Conservation (phyloP, 2,329 filamentous ascomycete species). For the Talaromyces albobiverticillius region DNA sequence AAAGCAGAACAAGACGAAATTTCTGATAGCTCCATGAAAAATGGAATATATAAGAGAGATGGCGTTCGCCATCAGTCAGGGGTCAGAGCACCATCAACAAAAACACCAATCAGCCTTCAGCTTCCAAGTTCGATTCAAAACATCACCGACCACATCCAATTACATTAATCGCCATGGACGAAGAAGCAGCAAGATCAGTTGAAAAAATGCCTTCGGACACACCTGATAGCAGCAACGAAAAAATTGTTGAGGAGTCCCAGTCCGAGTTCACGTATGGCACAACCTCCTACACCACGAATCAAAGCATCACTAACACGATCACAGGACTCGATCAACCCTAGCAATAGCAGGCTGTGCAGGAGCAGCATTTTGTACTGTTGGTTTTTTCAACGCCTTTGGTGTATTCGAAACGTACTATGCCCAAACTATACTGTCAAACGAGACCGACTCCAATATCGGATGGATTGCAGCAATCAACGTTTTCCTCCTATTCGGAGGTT, state of each 20-base stretch:
- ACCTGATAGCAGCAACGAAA: background rate
- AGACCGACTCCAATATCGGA: conserved; percentile 29
- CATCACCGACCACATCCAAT: too few relatives aligned
- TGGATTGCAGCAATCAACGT: conserved; percentile 33
- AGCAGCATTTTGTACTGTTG: conserved; percentile 35
- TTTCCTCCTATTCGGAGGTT: conserved; percentile 31
- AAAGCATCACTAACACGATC: background rate
- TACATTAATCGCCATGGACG: too few relatives aligned
- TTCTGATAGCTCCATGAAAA: too few relatives aligned
- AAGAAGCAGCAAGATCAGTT: too few relatives aligned
- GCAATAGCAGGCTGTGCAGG: conserved; percentile 29
- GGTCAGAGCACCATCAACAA: too few relatives aligned
- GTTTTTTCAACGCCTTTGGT: conserved; percentile 38
- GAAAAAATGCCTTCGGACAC: too few relatives aligned
- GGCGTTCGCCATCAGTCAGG: too few relatives aligned
- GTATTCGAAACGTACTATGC: conserved; percentile 35
- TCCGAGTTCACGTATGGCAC: conserved; percentile 26
- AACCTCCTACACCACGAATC: background rate
- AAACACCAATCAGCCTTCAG: too few relatives aligned
- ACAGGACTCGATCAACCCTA: conserved; percentile 26
- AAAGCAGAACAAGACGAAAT: too few relatives aligned
- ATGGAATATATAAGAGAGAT: too few relatives aligned
- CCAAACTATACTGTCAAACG: conserved; percentile 21
- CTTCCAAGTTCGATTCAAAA: too few relatives aligned
- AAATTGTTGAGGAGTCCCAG: background rate